A percentile compares a stretch with the other conserved stretches of the same genome.
Conservation (phyloP, 495 filamentous ascomycete species). For the Cercophora samala region DNA sequence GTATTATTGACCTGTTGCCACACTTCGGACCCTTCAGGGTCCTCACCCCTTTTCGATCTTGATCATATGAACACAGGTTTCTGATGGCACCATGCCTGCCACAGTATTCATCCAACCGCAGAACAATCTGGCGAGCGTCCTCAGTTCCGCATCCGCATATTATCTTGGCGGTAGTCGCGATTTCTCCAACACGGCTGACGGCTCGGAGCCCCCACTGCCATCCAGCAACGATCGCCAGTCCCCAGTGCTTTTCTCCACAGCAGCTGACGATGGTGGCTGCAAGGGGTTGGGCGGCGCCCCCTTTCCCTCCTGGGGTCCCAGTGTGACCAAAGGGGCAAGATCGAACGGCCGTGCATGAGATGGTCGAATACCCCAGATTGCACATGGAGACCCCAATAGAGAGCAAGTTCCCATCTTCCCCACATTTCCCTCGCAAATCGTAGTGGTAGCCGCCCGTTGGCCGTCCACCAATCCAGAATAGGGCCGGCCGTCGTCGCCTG, state of each 20-base stretch:
- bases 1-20: background rate
- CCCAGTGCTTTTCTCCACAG: constrained; percentile 8
- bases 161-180: constrained; percentile 20
- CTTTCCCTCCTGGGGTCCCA: constrained; percentile 1
- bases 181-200: constrained; percentile 27
- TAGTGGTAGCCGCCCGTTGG: constrained; percentile 9
- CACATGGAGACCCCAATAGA: constrained; percentile 4
- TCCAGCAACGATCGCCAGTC: constrained; percentile 6
- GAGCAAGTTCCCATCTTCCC: constrained; percentile 25
- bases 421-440: constrained; percentile 28
- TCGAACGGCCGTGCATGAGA: constrained; percentile 26
- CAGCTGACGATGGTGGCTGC: constrained; percentile 11
- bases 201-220: constrained; percentile 10
- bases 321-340: constrained; percentile 14
- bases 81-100: constrained; percentile 18
- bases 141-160: constrained; percentile 24
- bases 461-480: constrained; percentile 28
- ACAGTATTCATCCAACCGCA: constrained; percentile 24
- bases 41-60: background rate
- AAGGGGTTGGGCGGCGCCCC: constrained; percentile 8
- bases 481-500: constrained; percentile 29
- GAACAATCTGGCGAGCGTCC: constrained; percentile 13
- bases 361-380: constrained; percentile 32
- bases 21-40: constrained; percentile 11
- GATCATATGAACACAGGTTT: constrained; percentile 6